Evolutionary conservation across 139 green algal species (phyloP), one percentile per base, ranked within the genome.

Genomic region (Chlorella sp.): DNA sequence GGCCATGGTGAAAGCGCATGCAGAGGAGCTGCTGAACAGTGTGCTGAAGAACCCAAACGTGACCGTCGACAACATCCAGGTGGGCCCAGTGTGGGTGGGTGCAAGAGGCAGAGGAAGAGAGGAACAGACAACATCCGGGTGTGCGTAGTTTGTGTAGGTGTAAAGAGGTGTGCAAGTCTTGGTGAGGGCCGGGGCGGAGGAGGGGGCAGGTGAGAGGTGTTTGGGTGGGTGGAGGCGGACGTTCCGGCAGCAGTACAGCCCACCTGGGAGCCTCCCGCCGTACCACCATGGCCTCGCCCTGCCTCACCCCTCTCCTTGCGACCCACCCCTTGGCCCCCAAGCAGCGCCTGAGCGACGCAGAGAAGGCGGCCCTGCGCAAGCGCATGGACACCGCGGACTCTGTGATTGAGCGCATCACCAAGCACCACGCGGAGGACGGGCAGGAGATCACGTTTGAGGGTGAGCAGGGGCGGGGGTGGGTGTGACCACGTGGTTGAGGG

Each of bases 41-140:
- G 90, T 95, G 37, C 84, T 95, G 68, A 91, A 92, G 34, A 94
- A 95, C 85, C 81, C 85, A 3, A 91, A 90, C 71, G 34, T 95
- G 21, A 95, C 85, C 14, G 68, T 86, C 3, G 86, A 94, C 21
- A 83, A 79, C 42, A 91, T 94, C 34, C 53, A 57, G 39, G 60
- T 88, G 37, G 82, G 89, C 71, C 11, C 26, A 32, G 32, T n/a
- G n/a, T n/a, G n/a, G n/a, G n/a, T n/a, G n/a, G n/a, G n/a, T n/a
- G n/a, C n/a, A n/a, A n/a, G n/a, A n/a, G n/a, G n/a, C n/a, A n/a
- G n/a, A n/a, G n/a, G n/a, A n/a, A n/a, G n/a, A n/a, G n/a, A n/a
- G n/a, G n/a, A n/a, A n/a, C n/a, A n/a, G n/a, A n/a, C n/a, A n/a
- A n/a, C n/a, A n/a, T n/a, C n/a, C n/a, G n/a, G n/a, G n/a, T n/a